Evolutionary conservation across 2,329 filamentous ascomycete genomes (phyloP), one percentile per base, ranked within the genome.

Genomic region (Fonsecaea nubica): DNA sequence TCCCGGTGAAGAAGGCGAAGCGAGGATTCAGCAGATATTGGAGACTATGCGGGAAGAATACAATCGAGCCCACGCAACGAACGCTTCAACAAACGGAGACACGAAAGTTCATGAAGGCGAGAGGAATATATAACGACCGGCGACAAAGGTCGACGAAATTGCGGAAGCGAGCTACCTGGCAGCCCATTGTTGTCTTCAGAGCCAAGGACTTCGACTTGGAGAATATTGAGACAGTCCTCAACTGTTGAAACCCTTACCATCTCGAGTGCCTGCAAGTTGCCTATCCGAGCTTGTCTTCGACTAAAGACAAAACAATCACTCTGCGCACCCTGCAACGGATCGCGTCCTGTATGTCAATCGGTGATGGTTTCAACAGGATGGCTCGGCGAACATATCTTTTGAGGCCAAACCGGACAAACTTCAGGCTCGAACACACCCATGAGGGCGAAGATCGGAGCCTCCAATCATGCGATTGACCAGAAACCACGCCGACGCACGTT

Each of bases 1-100:
- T 63, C 63, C 70, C 38, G 71, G 65, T 15, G 72, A 73, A 3
- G 62, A 72, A 18, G 68, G 71, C 10, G 66, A 71, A 40, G 63
- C 53, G 33, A 71, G 58, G 42, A 63, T 73, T n/a, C 61, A 69
- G n/a, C 67, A 67, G 42, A 69, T 73, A 30, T 42, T 71, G 18
- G 38, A 68, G 35, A 64, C 57, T 7, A 67, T 70, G 55, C 53
- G 58, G 10, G 58, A 54, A 18, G 65, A 66, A 58, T 66, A 60
- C 40, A 35, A 70, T 3, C 48, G 40, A 13, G 64, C 64, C 7
- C 61, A 67, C 7, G 52, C 50, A 13, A 25, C 50, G 33, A 57
- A 67, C 12, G 57, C 50, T 15, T 32, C 50, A 9, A 32, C 55
- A 4, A 62, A 63, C 10, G 59, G 58, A 9, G 48, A 63, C 13